These are phyloP conservation scores for Aspergillus funiculosus DNA, from an alignment of 495 filamentous ascomycete genomes.

Conservation along the genomic window DNA sequence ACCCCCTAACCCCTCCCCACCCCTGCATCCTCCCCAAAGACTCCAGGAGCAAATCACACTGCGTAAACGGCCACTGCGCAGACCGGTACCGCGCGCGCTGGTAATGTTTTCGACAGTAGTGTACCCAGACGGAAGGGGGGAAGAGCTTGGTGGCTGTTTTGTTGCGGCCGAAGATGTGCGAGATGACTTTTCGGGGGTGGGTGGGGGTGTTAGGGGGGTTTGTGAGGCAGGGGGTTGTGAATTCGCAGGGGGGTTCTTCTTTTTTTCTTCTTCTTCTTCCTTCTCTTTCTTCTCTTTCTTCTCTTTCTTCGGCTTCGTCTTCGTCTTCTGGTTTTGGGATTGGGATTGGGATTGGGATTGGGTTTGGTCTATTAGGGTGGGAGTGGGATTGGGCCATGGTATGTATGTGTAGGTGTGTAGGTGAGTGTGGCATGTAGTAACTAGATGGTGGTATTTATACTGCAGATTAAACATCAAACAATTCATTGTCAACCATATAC, in stretches of 20 bases:
- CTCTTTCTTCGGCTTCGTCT: not conserved
- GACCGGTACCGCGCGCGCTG: conserved; percentile 66
- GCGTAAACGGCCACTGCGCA: conserved; percentile 51
- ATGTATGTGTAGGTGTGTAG: no score
- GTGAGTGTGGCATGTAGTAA: not conserved
- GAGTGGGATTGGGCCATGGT: not conserved
- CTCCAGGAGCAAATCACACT: conserved; percentile 53
- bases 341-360: not conserved
- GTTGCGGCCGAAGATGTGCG: conserved; percentile 85
- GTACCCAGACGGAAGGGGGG: conserved; percentile 59
- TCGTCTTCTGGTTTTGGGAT: not conserved
- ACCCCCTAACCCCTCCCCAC: conserved; percentile 50
- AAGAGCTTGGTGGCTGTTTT: conserved; percentile 67
- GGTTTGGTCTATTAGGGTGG: not conserved
- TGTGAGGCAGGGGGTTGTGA: conserved; percentile 36
- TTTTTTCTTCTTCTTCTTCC: no score
- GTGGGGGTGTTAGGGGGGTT: not conserved
- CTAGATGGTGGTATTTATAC: not conserved
- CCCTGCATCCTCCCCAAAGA: conserved; percentile 54
- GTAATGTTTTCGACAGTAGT: conserved; percentile 80
- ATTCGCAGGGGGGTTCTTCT: conserved; percentile 11
- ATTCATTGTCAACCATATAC: no score
- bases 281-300: not conserved
- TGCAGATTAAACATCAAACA: not conserved
- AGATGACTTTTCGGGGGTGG: conserved; percentile 63